Evolutionary conservation across 345 rosid species (phyloP), one percentile per base, ranked within the genome.

Genomic region (Citrus australasica): DNA sequence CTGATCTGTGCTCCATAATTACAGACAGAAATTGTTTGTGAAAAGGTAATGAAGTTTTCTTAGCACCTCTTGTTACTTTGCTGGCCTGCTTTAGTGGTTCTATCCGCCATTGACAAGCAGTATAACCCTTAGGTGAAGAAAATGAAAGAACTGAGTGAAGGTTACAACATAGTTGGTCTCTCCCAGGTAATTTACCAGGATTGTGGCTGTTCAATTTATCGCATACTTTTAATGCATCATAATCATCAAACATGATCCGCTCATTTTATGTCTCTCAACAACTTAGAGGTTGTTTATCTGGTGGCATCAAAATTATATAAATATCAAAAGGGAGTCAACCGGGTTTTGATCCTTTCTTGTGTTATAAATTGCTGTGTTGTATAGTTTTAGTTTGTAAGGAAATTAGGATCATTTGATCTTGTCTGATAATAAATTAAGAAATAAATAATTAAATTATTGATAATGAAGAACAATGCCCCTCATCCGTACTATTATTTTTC

Each of bases 101-200:
- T 63, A 10, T 64, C 14, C 38, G 46, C 13, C 65, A 71, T 55
- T 83, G 72, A 79, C 75, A 82, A 37, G 53, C 73, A 40, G 73
- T 58, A 56, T 60, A 69, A 69, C 71, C 32, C 74, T 28, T 78
- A 90, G 94, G 93, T 95, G 86, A 92, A 90, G 83, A 61, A 86
- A 82, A 92, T 93, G 93, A 75, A 89, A 86, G 95, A 88, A 84
- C 82, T 95, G 82, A 88, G 89, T 46, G 77, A 87, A 72, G 99
- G 99, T 60, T 92, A 89, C 87, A 91, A 87, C 85, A 85, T 95
- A 25, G 98, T 95, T 84, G 99, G 95, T 67, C 93, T 90, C 77
- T 95, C 98, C 67, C 99, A 93, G 95, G 98, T 90, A 70, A 79
- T 62, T 75, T 79, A 64, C 51, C 19, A 32, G 21, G 40, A 68